Conservation (phyloP, 768 basidiomycete species). For the Xerocomus spinulosus region DNA sequence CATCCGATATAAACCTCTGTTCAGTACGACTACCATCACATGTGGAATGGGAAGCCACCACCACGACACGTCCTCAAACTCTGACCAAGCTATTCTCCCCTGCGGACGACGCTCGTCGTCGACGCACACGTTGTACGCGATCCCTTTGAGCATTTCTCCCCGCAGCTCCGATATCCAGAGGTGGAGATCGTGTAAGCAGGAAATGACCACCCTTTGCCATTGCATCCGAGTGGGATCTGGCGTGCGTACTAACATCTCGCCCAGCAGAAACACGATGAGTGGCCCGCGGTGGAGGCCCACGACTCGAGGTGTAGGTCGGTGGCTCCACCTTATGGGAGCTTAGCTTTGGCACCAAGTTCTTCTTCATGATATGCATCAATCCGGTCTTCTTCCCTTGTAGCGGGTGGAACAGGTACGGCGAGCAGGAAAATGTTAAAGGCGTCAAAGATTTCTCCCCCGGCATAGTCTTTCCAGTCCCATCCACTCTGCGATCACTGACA, state of each 20-base stretch:
- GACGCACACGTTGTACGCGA: constrained; percentile 19
- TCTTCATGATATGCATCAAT: constrained; percentile 68
- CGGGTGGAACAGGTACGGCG: constrained; percentile 56
- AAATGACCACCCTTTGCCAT: constrained; percentile 15
- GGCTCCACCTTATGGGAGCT: constrained; percentile 57
- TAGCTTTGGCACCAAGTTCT: constrained; percentile 63
- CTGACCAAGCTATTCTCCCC: constrained; percentile 33
- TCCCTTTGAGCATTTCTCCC: background rate
- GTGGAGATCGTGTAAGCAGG: constrained; percentile 8
- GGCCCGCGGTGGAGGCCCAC: background rate
- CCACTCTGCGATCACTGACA: constrained; percentile 55
- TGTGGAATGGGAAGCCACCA: background rate
- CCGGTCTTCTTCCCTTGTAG: constrained; percentile 61
- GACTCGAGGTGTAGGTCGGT: constrained; percentile 23
- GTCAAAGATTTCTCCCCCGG: constrained; percentile 69
- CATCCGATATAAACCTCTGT: no score
- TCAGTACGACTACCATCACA: no score
- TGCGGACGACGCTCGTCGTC: constrained; percentile 46
- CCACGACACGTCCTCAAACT: background rate
- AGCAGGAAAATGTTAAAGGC: constrained; percentile 72
- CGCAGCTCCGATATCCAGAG: constrained; percentile 1
- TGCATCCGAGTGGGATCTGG: constrained; percentile 23
- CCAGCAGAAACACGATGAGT: constrained; percentile 2
- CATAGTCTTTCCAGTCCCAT: constrained; percentile 41
- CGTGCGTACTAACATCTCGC: constrained; percentile 7